A percentile compares a stretch with the other conserved stretches of the same genome.
Evolutionary conservation across 306 rosid genomes (phyloP).

Genomic region (Crataegus laevigata): DNA sequence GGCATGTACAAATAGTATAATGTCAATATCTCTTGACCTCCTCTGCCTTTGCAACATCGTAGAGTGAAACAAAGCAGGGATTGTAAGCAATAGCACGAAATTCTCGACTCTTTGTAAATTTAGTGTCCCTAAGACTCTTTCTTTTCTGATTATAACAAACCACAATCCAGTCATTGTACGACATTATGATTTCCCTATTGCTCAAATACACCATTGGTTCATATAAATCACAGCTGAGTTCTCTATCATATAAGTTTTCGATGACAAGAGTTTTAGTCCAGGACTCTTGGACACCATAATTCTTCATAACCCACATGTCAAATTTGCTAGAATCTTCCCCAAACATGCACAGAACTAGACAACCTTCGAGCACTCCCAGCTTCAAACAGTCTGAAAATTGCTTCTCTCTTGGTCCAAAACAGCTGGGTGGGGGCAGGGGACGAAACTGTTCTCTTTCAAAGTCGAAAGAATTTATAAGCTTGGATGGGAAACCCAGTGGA

Average conservation of each 20-base stretch:
- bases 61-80: constrained; percentile 4
- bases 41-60: neutral
- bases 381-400: neutral
- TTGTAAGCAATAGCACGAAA: neutral
- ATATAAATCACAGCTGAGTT: neutral
- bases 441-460: constrained; percentile 3
- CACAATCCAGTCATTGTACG: neutral
- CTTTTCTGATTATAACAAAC: neutral
- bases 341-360: neutral
- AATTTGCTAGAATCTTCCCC: neutral
- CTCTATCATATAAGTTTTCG: neutral
- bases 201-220: neutral
- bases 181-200: constrained; percentile 2
- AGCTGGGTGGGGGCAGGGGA: neutral
- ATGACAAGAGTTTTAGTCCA: neutral
- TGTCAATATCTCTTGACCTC: neutral
- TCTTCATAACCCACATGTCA: constrained; percentile 15
- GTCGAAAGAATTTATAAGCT: neutral
- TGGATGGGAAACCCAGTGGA: neutral
- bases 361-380: neutral
- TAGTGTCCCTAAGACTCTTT: neutral
- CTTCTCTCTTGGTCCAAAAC: neutral
- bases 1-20: neutral
- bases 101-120: neutral
- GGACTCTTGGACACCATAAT: constrained; percentile 8